Evolutionary conservation across 805 yeast species (phyloP), one percentile per base, ranked within the genome.

Genomic region (Yamadazyma insecticola): DNA sequence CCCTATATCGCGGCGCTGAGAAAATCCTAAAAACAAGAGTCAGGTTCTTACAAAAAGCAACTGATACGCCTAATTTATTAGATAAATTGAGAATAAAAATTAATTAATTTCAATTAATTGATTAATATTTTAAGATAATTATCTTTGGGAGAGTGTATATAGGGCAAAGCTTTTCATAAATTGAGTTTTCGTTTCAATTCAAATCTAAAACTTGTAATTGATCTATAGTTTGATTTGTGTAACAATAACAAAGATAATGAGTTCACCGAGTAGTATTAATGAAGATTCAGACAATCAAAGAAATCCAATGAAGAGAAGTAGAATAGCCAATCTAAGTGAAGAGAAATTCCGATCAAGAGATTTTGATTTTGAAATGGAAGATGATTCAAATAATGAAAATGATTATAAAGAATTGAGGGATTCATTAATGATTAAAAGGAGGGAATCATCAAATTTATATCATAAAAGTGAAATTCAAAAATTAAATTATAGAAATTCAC

Each of bases 351-450:
- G 31, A 23, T 29, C 30, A 24, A 24, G 36, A 23, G 32, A 32
- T 19, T 18, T 35, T 19, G 39, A 32, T 7, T 16, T 34, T 22
- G 60, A 56, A 16, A 54, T 55, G 32, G 39, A 48, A 28, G 51
- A 61, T 53, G 68, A 63, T 40, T 48, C 53, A 36, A 67, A 57
- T 27, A 28, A 34, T 21, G 43, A 38, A 11, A 49, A 45, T 30
- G 70, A 59, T 41, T 60, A 47, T 39, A 37, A 50, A 26, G 69
- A 64, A 25, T 40, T 64, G 32, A 53, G 53, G 25, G 56, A 55
- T 24, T 49, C 66, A 20, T 50, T 65, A 22, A 47, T 62, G 15
- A 35, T 32, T 28, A 50, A 48, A 30, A 41, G 66, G 20, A 47
- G 61, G 22, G 33, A 38, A 26, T 43, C 55, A 16, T 44, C 38